These are phyloP conservation scores for Amphicarpaea edgeworthii DNA, from an alignment of 306 rosid species.

Conservation along the genomic window DNA sequence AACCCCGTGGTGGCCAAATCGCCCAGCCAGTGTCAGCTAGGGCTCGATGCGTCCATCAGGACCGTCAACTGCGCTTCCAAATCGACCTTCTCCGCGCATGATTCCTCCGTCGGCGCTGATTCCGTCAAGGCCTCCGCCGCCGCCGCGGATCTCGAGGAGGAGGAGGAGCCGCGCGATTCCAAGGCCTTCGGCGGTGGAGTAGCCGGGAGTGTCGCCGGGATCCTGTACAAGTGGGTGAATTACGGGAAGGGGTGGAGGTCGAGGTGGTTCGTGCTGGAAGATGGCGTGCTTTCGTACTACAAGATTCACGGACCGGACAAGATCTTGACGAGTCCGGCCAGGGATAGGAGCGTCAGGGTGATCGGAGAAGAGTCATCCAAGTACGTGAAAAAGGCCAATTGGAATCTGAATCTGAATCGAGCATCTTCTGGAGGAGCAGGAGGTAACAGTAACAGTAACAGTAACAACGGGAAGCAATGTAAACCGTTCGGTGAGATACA, in stretches of 20 bases:
- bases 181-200: slow-evolving; percentile 64
- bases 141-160: slow-evolving; percentile 54
- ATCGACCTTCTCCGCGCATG: slow-evolving; percentile 69
- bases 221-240: slow-evolving; percentile 97
- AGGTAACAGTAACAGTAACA: neutral
- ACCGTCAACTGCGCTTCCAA: slow-evolving; percentile 61
- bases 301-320: slow-evolving; percentile 99
- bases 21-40: slow-evolving; percentile 63
- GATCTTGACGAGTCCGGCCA: slow-evolving; percentile 82
- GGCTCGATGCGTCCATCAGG: slow-evolving; percentile 62
- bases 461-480: slow-evolving; percentile 60
- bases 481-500: slow-evolving; percentile 96
- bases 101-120: slow-evolving; percentile 63
- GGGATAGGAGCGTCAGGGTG: slow-evolving; percentile 79
- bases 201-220: slow-evolving; percentile 79
- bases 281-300: slow-evolving; percentile 95
- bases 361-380: slow-evolving; percentile 88
- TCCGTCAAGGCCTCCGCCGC: slow-evolving; percentile 57
- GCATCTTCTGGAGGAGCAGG: slow-evolving; percentile 29
- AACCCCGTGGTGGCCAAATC: slow-evolving; percentile 60
- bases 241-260: slow-evolving; percentile 98
- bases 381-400: slow-evolving; percentile 76
- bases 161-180: slow-evolving; percentile 71
- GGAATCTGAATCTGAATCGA: slow-evolving; percentile 71
- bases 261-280: slow-evolving; percentile 94